Conservation (phyloP, 2,329 filamentous ascomycete genomes). For the Fusarium torreyae region DNA sequence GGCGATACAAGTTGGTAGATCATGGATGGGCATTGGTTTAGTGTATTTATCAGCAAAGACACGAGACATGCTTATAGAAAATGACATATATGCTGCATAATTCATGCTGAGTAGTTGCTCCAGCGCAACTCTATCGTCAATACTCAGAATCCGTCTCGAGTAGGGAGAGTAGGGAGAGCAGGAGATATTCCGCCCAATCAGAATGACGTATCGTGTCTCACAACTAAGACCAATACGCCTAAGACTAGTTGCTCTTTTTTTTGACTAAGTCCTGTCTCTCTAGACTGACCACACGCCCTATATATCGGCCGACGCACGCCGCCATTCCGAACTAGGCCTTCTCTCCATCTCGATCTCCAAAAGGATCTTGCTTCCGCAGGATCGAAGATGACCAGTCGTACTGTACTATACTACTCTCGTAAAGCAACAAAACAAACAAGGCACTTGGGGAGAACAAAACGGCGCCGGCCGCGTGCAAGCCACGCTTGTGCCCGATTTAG, state of each 20-base stretch:
- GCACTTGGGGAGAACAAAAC: neutral
- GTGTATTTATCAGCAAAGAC: neutral
- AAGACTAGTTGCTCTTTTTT: neutral
- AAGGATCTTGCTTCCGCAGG: slow-evolving; percentile 22
- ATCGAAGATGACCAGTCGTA: slow-evolving; percentile 28
- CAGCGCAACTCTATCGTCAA: neutral
- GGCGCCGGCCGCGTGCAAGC: neutral
- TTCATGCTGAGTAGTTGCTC: neutral
- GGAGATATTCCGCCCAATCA: slow-evolving; percentile 20
- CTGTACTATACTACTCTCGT: neutral
- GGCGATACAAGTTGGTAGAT: neutral
- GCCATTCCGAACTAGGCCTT: slow-evolving; percentile 31
- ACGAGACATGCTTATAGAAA: neutral
- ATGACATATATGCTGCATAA: neutral
- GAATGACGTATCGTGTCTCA: slow-evolving; percentile 3
- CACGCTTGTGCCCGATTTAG: slow-evolving; percentile 7
- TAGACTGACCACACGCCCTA: slow-evolving; percentile 8
- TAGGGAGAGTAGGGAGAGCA: slow-evolving; percentile 5
- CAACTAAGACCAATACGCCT: slow-evolving; percentile 15
- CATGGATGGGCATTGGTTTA: neutral
- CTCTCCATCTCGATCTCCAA: slow-evolving; percentile 28
- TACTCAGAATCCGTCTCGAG: neutral
- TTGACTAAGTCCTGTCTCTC: neutral
- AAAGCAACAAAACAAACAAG: too few relatives aligned
- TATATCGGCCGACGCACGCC: slow-evolving; percentile 31